phyloP scores from a whole-genome alignment of 164 flowering plant species.

The Pachysandra terminalis region DNA sequence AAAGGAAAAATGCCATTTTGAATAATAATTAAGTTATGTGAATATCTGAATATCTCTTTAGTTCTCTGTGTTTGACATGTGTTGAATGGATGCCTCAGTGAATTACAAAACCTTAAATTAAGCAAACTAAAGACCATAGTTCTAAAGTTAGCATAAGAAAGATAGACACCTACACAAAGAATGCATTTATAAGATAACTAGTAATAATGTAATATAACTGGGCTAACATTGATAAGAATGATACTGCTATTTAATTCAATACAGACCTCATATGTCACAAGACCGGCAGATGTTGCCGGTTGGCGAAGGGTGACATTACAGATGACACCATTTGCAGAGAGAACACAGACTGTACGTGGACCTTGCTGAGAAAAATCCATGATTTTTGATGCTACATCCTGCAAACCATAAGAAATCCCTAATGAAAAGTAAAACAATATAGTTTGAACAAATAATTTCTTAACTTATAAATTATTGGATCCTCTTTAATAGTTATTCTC shows the following conservation, averaged over 20 bases:
- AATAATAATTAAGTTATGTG: too few species aligned
- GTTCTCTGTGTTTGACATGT: too few species aligned
- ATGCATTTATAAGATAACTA: not conserved
- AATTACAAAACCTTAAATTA: too few species aligned
- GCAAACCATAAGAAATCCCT: slow-evolving; percentile 14
- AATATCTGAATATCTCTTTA: too few species aligned
- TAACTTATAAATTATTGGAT: too few species aligned
- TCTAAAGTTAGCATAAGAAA: not conserved
- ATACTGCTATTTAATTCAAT: not conserved
- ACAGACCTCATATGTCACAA: slow-evolving; percentile 73
- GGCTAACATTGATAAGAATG: not conserved
- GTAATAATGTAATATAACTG: too few species aligned
- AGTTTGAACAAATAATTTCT: not conserved
- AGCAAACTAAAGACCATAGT: too few species aligned
- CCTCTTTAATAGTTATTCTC: too few species aligned
- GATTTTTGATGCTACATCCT: slow-evolving; percentile 80
- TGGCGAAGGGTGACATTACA: slow-evolving; percentile 78
- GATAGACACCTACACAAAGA: not conserved
- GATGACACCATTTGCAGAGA: slow-evolving; percentile 82
- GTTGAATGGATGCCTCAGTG: too few species aligned
- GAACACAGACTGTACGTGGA: slow-evolving; percentile 78
- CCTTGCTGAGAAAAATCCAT: slow-evolving; percentile 82
- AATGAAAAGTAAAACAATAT: not conserved
- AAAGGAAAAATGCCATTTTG: too few species aligned
- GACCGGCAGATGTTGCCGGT: slow-evolving; percentile 64